These are phyloP conservation scores for Marasmius oreades DNA, from an alignment of 1,284 basidiomycete genomes.

Conservation along the genomic window DNA sequence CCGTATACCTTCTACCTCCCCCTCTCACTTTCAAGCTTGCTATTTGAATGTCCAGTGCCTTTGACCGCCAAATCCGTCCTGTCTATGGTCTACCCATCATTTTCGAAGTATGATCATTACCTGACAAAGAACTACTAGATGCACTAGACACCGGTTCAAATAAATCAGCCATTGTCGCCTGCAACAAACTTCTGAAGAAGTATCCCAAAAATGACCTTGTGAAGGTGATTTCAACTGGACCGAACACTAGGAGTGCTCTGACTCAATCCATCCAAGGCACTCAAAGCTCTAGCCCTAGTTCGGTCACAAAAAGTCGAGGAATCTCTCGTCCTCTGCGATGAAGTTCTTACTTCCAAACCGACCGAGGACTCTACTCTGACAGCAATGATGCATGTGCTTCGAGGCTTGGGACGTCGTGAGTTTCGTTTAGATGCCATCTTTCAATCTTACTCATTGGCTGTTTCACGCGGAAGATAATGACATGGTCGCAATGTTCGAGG, in stretches of 20 bases:
- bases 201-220: slow-evolving; percentile 68
- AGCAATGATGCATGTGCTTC: slow-evolving; percentile 78
- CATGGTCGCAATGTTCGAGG: slow-evolving; percentile 76
- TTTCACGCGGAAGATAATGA: slow-evolving; percentile 53
- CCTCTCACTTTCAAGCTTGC: slow-evolving; percentile 9
- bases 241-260: slow-evolving; percentile 7
- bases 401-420: slow-evolving; percentile 72
- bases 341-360: slow-evolving; percentile 67
- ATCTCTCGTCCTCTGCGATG: slow-evolving; percentile 72
- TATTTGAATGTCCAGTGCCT: slow-evolving; percentile 46
- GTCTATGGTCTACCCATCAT: slow-evolving; percentile 56
- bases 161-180: slow-evolving; percentile 78
- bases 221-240: slow-evolving; percentile 46
- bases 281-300: slow-evolving; percentile 81
- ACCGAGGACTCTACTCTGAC: slow-evolving; percentile 69
- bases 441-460: background rate
- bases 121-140: slow-evolving; percentile 41
- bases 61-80: slow-evolving; percentile 77
- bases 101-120: slow-evolving; percentile 9
- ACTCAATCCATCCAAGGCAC: slow-evolving; percentile 43
- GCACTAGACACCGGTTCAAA: slow-evolving; percentile 81
- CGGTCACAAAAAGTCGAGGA: slow-evolving; percentile 82
- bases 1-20: slow-evolving; percentile 13
- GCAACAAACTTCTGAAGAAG: slow-evolving; percentile 83
- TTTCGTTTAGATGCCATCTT: slow-evolving; percentile 13